A percentile compares a stretch with the other conserved stretches of the same genome.
These are phyloP conservation scores for Lasiodiplodia sp. DNA, from an alignment of 2,329 filamentous ascomycete genomes.

Conservation along the genomic window DNA sequence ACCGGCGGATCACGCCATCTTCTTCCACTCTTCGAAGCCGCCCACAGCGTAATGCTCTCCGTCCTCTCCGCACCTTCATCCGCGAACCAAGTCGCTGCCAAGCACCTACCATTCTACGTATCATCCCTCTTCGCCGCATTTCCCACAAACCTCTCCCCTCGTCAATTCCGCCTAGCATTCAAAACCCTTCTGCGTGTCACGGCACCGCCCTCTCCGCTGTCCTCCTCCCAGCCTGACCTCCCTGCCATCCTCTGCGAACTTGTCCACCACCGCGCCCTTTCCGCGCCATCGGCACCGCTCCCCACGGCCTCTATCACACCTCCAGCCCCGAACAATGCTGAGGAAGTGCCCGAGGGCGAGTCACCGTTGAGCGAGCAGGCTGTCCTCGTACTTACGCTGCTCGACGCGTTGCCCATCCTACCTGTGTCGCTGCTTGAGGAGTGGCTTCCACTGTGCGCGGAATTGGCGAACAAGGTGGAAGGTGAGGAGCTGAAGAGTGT, in stretches of 20 bases:
- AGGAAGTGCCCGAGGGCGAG: slow-evolving; percentile 36
- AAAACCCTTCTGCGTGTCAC: slow-evolving; percentile 83
- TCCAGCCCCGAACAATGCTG: slow-evolving; percentile 43
- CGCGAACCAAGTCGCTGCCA: slow-evolving; percentile 68
- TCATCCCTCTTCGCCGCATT: slow-evolving; percentile 82
- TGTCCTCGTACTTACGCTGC: slow-evolving; percentile 75
- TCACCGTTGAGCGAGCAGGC: slow-evolving; percentile 76
- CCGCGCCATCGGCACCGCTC: slow-evolving; percentile 57
- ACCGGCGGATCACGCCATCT: slow-evolving; percentile 64
- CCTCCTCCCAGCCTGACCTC: slow-evolving; percentile 76
- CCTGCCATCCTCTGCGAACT: slow-evolving; percentile 83
- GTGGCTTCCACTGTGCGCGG: slow-evolving; percentile 78
- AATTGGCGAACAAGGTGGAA: slow-evolving; percentile 69
- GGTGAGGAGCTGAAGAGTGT: slow-evolving; percentile 68
- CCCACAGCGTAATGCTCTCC: slow-evolving; percentile 82
- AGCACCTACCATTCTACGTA: slow-evolving; percentile 82
- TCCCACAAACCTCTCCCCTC: slow-evolving; percentile 76
- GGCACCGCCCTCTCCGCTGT: slow-evolving; percentile 78
- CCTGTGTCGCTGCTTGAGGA: slow-evolving; percentile 75
- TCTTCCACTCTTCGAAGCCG: slow-evolving; percentile 82
- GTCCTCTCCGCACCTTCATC: slow-evolving; percentile 83
- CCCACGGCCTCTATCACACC: slow-evolving; percentile 45
- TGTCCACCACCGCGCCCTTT: slow-evolving; percentile 69
- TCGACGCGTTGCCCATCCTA: slow-evolving; percentile 80
- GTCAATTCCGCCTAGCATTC: slow-evolving; percentile 89